Conservation (phyloP, 2,329 filamentous ascomycete genomes). For the Monosporascus sp. region DNA sequence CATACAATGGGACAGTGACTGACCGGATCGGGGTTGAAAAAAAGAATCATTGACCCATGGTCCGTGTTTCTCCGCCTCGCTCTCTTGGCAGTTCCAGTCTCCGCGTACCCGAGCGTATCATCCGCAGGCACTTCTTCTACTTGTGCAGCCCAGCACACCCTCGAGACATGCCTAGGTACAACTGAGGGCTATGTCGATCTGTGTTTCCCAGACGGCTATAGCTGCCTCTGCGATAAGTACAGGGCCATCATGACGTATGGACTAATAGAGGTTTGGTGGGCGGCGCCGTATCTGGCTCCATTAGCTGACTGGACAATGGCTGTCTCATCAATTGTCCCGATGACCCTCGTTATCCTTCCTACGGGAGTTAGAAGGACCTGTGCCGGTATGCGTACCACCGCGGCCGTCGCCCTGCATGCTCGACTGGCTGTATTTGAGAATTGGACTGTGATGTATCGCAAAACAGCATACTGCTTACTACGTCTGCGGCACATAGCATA, state of each 20-base stretch:
- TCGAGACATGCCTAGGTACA: slow-evolving; percentile 31
- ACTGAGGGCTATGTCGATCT: slow-evolving; percentile 28
- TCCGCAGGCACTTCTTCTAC: slow-evolving; percentile 4
- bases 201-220: slow-evolving; percentile 29
- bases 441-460: not conserved
- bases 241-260: slow-evolving; percentile 44
- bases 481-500: not conserved
- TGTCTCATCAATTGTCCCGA: slow-evolving; percentile 62
- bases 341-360: slow-evolving; percentile 26
- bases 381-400: slow-evolving; percentile 20
- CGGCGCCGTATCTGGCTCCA: not conserved
- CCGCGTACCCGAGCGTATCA: slow-evolving; percentile 6
- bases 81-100: slow-evolving; percentile 15
- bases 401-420: not conserved
- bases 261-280: not conserved
- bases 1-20: too few species aligned
- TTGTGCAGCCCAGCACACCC: slow-evolving; percentile 31
- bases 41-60: slow-evolving; percentile 6
- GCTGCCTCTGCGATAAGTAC: slow-evolving; percentile 53
- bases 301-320: slow-evolving; percentile 22
- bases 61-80: slow-evolving; percentile 23
- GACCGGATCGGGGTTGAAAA: too few species aligned
- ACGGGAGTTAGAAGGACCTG: slow-evolving; percentile 18
- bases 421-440: not conserved
- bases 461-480: not conserved